phyloP scores from a whole-genome alignment of 148 eudicot genomes.

The Euryodendron excelsum region DNA sequence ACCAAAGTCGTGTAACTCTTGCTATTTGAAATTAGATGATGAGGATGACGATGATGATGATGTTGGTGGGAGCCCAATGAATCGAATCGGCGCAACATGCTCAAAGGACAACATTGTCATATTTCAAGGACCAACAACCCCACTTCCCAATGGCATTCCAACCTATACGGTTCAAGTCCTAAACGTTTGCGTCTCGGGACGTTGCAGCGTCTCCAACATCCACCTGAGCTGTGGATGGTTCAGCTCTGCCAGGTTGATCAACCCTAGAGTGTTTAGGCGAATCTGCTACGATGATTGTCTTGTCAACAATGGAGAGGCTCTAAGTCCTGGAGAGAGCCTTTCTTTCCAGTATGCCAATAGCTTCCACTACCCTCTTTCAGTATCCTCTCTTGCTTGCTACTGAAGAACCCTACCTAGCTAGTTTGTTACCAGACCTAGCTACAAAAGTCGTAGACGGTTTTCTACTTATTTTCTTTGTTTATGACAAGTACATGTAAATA shows the following conservation, averaged over 20 bases:
- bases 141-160: conserved; percentile 84
- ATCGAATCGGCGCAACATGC: conserved; percentile 26
- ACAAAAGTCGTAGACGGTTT: too few relatives aligned
- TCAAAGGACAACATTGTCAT: conserved; percentile 43
- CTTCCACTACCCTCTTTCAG: conserved; percentile 49
- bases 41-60: not conserved
- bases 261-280: conserved; percentile 48
- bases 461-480: too few relatives aligned
- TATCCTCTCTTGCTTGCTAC: conserved; percentile 46
- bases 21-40: too few relatives aligned
- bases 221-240: conserved; percentile 67
- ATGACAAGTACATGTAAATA: too few relatives aligned
- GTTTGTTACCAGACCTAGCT: too few relatives aligned
- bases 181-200: conserved; percentile 60
- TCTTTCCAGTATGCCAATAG: conserved; percentile 54
- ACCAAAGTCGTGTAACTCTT: too few relatives aligned
- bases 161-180: conserved; percentile 69
- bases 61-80: not conserved
- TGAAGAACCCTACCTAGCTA: not conserved
- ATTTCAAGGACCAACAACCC: conserved; percentile 44
- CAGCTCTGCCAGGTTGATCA: conserved; percentile 41
- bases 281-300: conserved; percentile 58
- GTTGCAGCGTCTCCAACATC: conserved; percentile 57
- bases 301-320: conserved; percentile 54
- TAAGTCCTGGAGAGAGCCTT: conserved; percentile 39